These are phyloP conservation scores for Scleromitrula shiraiana DNA, from an alignment of 2,329 filamentous ascomycete genomes.

Conservation along the genomic window DNA sequence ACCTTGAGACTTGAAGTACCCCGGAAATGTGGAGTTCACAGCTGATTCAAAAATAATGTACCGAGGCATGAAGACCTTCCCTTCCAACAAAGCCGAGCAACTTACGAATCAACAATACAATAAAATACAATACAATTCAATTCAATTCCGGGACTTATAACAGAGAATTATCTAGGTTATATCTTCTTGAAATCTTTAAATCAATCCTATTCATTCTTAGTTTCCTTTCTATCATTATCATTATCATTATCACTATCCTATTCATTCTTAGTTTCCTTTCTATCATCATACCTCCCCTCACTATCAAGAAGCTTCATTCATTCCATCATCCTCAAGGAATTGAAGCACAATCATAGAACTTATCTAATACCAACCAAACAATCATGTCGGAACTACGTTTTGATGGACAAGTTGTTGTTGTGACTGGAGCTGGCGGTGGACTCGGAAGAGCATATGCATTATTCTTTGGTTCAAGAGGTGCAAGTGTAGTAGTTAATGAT, in stretches of 20 bases:
- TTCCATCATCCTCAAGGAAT: background rate
- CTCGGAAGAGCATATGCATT: constrained; percentile 74
- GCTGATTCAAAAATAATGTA: background rate
- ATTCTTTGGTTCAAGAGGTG: constrained; percentile 86
- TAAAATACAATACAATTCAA: no score
- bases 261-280: background rate
- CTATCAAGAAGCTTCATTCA: background rate
- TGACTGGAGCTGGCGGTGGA: constrained; percentile 79
- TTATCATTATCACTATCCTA: background rate
- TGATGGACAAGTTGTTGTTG: constrained; percentile 82
- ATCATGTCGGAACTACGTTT: constrained; percentile 60
- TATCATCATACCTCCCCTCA: background rate
- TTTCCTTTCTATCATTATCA: background rate
- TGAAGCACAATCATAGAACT: background rate
- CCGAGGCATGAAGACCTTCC: constrained; percentile 7
- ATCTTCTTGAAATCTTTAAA: no score
- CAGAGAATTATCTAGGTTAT: no score
- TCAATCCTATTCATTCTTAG: no score
- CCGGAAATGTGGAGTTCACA: constrained; percentile 8
- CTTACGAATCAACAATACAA: background rate
- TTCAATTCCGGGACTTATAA: no score
- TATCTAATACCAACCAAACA: background rate
- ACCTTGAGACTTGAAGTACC: no score
- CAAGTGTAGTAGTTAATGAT: constrained; percentile 94
- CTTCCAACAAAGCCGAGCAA: background rate